phyloP scores from a whole-genome alignment of 2,329 filamentous ascomycete genomes.

The Aureobasidium melanogenum region DNA sequence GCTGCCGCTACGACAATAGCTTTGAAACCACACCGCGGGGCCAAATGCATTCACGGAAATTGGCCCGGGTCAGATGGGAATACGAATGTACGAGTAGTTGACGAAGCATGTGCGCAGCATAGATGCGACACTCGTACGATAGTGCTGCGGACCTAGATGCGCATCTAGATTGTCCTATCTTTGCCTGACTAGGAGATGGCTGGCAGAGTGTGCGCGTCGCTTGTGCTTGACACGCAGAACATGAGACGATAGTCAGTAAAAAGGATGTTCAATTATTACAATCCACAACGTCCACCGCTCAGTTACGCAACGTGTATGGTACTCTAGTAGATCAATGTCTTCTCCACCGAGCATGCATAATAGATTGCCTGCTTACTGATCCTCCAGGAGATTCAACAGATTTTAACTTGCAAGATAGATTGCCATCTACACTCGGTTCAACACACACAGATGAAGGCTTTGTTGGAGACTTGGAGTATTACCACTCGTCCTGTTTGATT shows the following conservation, averaged over 20 bases:
- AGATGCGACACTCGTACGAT: constrained; percentile 7
- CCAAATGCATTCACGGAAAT: neutral
- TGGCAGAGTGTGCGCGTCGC: neutral
- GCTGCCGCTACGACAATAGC: neutral
- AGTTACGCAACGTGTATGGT: neutral
- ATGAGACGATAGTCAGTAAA: neutral
- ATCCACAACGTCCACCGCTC: neutral
- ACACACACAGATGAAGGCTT: neutral
- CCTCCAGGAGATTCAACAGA: neutral
- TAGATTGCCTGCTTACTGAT: neutral
- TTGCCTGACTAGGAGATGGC: neutral
- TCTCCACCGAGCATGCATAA: neutral
- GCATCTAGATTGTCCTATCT: neutral
- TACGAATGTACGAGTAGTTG: neutral
- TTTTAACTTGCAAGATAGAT: neutral
- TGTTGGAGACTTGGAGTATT: too few species aligned
- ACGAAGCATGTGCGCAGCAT: neutral
- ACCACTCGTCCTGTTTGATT: neutral
- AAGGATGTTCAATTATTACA: neutral
- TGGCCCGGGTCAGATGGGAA: neutral
- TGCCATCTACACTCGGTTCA: neutral
- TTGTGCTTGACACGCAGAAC: neutral
- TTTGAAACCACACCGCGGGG: constrained; percentile 3
- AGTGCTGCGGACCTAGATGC: neutral
- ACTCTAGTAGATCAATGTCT: neutral